Base-by-base conservation (phyloP, 768 basidiomycete genomes). In the Cantharellus cinnabarinus region DNA sequence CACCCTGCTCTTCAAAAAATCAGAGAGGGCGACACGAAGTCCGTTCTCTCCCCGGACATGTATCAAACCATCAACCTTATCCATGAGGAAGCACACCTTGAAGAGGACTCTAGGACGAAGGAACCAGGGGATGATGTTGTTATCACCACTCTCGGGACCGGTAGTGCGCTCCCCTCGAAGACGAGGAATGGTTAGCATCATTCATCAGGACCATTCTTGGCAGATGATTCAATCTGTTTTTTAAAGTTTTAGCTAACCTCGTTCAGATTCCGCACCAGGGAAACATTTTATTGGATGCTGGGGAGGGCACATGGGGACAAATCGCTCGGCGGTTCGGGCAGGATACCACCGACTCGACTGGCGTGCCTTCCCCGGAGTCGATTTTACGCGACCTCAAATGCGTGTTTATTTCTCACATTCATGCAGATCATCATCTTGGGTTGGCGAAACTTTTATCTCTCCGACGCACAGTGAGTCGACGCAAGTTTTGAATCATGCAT, bases 281-380 rank as follows among this genome's bases (percentile, higher is more conserved):
- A 0, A 80, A 77, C 61, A 70, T 95, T 41, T 71, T 97, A n/a
- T 75, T 97, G 2, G 94, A 98, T 63, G 77, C 77, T 0, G 94
- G 94, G 0, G 94, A 98, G 71, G 91, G 90, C 0, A 90, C 91
- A 0, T 85, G 83, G 76, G 91, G 91, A 1, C 94, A 97, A 66
- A 75, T 97, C 2, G 74, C 75, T 2, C 76, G 94, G 2, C 77
- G 81, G 54, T 93, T 82, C 66, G 90, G 90, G 1, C 66, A 72
- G 15, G 73, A 76, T 65, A 35, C n/a, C 39, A 38, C 48, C 41
- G 42, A 42, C 29, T 53, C 57, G 40, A 37, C 3, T 14, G 15
- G 20, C 54, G 4, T 60, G 62, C 10, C 10, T 10, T 38, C 59
- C 5, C 64, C 61, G 29, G 58, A 64, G 50, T 53, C 63, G 35